Evolutionary conservation across 108 stramenopile species (phyloP).

Genomic region (Skeletonema costatum): DNA sequence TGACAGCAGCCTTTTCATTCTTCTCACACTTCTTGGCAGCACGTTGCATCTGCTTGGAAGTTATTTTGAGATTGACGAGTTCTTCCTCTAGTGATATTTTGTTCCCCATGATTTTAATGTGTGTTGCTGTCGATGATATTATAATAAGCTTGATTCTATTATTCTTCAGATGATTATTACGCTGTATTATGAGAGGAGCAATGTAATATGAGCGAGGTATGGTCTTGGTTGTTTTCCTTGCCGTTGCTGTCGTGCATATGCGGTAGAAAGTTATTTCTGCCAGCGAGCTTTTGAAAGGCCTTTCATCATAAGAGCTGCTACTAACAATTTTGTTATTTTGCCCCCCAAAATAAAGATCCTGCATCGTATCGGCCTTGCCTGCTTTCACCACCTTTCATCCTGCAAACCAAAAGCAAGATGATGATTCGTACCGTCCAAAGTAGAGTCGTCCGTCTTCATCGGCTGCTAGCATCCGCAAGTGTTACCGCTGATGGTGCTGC

Average conservation of each 20-base stretch:
- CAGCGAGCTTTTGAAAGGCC: too few species aligned
- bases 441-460: neutral
- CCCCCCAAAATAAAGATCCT: too few species aligned
- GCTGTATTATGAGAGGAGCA: neutral
- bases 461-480: neutral
- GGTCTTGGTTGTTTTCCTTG: too few species aligned
- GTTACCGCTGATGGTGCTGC: neutral
- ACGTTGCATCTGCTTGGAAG: constrained; percentile 96
- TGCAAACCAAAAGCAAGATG: neutral
- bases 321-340: too few species aligned
- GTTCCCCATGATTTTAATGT: constrained; percentile 64
- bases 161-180: too few species aligned
- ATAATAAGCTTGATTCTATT: too few species aligned
- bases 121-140: neutral
- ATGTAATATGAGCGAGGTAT: neutral
- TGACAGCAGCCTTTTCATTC: constrained; percentile 89
- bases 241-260: too few species aligned
- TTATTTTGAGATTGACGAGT: constrained; percentile 93
- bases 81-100: constrained; percentile 89
- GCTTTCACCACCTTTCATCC: too few species aligned
- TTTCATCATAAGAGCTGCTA: too few species aligned
- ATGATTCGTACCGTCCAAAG: neutral
- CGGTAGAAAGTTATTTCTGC: too few species aligned
- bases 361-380: too few species aligned
- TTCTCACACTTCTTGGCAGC: constrained; percentile 96